These are phyloP conservation scores for Dujonia santamariae DNA, from an alignment of 1,139 yeast genomes.

Conservation along the genomic window DNA sequence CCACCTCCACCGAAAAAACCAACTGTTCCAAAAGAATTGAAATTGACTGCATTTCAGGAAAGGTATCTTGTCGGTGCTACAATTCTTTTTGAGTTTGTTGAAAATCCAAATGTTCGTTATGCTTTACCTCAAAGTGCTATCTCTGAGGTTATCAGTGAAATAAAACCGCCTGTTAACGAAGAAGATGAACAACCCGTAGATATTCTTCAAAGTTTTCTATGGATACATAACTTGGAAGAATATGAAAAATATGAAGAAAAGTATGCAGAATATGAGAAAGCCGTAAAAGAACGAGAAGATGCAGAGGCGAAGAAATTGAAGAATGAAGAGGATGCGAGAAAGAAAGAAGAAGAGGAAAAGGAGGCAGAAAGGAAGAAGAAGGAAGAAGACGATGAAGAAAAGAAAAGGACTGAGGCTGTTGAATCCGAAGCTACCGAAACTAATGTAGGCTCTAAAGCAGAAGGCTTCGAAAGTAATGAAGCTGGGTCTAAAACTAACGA, in stretches of 20 bases:
- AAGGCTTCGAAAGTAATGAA: conserved; percentile 8
- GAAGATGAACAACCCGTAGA: conserved; percentile 38
- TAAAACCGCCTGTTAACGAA: conserved; percentile 21
- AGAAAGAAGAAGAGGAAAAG: conserved; percentile 17
- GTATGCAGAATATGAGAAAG: conserved; percentile 27
- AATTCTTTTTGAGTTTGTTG: conserved; percentile 79
- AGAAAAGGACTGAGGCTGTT: neutral
- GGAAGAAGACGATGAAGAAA: conserved; percentile 10
- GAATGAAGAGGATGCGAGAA: conserved; percentile 24
- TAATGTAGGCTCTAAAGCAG: conserved; percentile 5
- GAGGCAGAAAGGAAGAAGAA: conserved; percentile 17
- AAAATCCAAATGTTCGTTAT: conserved; percentile 73
- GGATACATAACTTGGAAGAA: conserved; percentile 55
- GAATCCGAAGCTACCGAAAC: conserved; percentile 6
- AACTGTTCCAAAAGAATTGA: conserved; percentile 40
- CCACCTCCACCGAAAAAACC: conserved; percentile 18
- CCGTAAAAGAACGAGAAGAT: conserved; percentile 19
- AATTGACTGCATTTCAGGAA: conserved; percentile 73
- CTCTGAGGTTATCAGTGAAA: conserved; percentile 52
- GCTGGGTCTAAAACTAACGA: conserved; percentile 9
- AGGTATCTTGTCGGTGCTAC: conserved; percentile 67
- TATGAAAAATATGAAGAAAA: conserved; percentile 46
- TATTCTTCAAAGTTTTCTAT: conserved; percentile 60
- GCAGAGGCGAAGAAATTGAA: conserved; percentile 23
- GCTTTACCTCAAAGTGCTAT: conserved; percentile 73